Base-by-base conservation (phyloP, 2,329 filamentous ascomycete genomes). In the Pseudocercospora fuligena region DNA sequence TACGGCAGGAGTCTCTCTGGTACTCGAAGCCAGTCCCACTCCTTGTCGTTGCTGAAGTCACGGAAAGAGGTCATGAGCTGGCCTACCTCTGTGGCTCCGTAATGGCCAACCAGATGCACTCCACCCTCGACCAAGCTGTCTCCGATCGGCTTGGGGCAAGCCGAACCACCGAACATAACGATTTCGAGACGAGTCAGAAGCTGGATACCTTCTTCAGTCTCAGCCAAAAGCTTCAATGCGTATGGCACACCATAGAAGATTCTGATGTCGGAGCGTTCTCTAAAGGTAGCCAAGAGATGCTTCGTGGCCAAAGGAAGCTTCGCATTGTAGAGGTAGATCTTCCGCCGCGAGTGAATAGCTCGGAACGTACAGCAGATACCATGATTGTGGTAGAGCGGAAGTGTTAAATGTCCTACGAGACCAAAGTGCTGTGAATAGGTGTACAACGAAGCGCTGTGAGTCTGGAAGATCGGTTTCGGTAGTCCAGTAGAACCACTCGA, bases 241-340 rank as follows among this genome's bases (percentile, higher is more conserved):
- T 89, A 90, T 0, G 88, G 88, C 0, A 90, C 88, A 1, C 81
- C 84, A 66, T 88, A 84, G n/a, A 90, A 83, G 21, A 86, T 83
- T 58, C 88, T 85, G 33, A 73, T 72, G 5, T 72, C 71, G 5
- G 64, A 59, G 29, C 70, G 70, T 21, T 67, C 46, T 16, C 36
- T 65, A n/a, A 73, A 61, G 2, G 70, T 73, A 3, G 62, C 29
- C 6, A 73, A 61, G 11, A 74, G 66, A 59, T 74, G 65, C 33
- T 68, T 69, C 11, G 69, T 67, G 0, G 87, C 86, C 3, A 88
- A 73, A 0, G 87, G 87, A 1, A 88, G 71, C 1, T 79, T 77
- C 0, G 85, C 82, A 68, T 85, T 88, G 73, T 84, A 86, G 36
- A 88, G 72, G 59, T 83, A 80, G 3, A 86, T 82, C 1, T 80